Percentiles rank a stretch among this genome's conserved stretches.
Evolutionary conservation across 352 stramenopile genomes (phyloP).

Genomic region (Phytophthora pseudosyringae): DNA sequence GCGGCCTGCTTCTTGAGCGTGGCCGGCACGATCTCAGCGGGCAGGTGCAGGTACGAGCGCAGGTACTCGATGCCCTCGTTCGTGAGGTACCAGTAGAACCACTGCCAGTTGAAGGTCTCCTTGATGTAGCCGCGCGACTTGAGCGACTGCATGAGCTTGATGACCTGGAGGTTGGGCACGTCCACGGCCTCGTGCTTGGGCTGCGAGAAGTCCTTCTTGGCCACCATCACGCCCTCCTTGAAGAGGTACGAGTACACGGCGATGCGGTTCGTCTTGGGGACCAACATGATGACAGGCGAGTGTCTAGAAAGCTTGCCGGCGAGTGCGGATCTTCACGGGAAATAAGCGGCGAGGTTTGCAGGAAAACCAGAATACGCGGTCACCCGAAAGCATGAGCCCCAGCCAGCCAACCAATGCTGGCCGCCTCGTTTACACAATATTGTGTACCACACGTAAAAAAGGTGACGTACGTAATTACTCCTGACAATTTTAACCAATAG

Average conservation of each 20-base stretch:
- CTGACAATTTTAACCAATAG: constrained; percentile 15
- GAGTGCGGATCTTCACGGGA: constrained; percentile 90
- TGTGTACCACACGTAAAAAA: constrained; percentile 27
- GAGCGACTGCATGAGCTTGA: constrained; percentile 99
- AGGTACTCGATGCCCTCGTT: constrained; percentile 99
- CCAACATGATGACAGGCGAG: constrained; percentile 76
- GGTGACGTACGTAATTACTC: constrained; percentile 23
- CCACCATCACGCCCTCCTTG: constrained; percentile 93
- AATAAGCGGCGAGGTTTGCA: constrained; percentile 49
- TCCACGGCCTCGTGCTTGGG: constrained; percentile 97
- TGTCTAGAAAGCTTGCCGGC: constrained; percentile 89
- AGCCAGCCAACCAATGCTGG: constrained; percentile 44
- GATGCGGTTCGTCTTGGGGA: constrained; percentile 99
- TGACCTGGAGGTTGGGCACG: constrained; percentile 98
- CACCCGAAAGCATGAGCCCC: neutral
- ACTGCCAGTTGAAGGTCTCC: constrained; percentile 99
- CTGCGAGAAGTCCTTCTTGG: constrained; percentile 90
- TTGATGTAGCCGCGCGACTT: constrained; percentile 97
- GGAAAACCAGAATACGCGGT: constrained; percentile 61
- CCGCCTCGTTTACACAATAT: constrained; percentile 16
- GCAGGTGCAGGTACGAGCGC: constrained; percentile 97
- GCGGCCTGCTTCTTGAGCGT: constrained; percentile 98
- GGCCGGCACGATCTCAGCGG: constrained; percentile 98
- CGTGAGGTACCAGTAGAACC: constrained; percentile 99
- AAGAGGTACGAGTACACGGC: constrained; percentile 99